Percentiles rank a stretch among this genome's conserved stretches.
These are phyloP conservation scores for Anisogramma anomala DNA, from an alignment of 2,329 filamentous ascomycete species.

Conservation along the genomic window DNA sequence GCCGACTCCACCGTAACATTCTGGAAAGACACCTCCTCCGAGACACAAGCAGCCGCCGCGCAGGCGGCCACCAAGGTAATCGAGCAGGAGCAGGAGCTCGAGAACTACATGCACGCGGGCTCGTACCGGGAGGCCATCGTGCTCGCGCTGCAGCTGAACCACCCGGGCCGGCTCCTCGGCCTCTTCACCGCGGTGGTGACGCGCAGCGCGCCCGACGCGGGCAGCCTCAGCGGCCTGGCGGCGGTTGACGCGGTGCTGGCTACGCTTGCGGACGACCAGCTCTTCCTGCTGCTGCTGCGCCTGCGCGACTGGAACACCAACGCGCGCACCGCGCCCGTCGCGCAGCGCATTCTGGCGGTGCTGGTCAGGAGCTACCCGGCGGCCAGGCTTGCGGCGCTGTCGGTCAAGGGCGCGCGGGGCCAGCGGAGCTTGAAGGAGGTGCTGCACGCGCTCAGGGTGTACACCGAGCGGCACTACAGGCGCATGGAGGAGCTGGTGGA, in stretches of 20 bases:
- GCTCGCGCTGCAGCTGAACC: constrained; percentile 84
- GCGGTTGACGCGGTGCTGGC: constrained; percentile 76
- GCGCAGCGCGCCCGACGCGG: constrained; percentile 45
- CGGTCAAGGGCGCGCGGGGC: constrained; percentile 43
- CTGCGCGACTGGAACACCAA: constrained; percentile 97
- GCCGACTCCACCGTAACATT: constrained; percentile 90
- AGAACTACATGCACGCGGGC: constrained; percentile 80
- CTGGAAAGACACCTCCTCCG: constrained; percentile 82
- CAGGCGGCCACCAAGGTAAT: constrained; percentile 63
- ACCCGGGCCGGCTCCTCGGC: constrained; percentile 73
- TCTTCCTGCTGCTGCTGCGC: constrained; percentile 70
- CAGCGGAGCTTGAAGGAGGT: constrained; percentile 69
- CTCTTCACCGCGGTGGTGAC: constrained; percentile 75
- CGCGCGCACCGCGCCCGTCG: constrained; percentile 69
- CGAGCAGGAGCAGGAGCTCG: constrained; percentile 86
- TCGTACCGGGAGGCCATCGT: constrained; percentile 90
- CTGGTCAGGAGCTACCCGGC: constrained; percentile 74
- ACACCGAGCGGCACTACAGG: constrained; percentile 88
- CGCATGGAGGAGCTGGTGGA: constrained; percentile 82
- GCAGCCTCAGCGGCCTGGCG: constrained; percentile 50
- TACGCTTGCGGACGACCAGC: constrained; percentile 70
- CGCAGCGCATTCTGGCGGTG: constrained; percentile 73
- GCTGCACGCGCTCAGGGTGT: constrained; percentile 73
- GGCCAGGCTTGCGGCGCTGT: constrained; percentile 60
- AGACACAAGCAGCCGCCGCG: constrained; percentile 64